Evolutionary conservation across 108 stramenopile species (phyloP).

Genomic region (Skeletonema costatum): DNA sequence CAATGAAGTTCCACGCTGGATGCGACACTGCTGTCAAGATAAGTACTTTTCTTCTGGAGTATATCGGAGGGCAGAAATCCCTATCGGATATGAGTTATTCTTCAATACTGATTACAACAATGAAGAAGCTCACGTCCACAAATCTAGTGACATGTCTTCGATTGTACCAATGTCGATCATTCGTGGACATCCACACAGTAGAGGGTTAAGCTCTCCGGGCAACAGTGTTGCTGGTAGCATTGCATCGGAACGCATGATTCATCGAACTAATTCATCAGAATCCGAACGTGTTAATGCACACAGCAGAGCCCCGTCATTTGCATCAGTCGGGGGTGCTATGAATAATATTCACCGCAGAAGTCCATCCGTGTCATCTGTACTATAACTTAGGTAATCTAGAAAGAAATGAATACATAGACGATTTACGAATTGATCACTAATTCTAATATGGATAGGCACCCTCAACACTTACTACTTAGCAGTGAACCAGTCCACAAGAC

Average conservation of each 20-base stretch:
- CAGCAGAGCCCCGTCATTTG: not conserved
- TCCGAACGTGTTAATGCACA: not conserved
- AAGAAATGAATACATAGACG: too few species aligned
- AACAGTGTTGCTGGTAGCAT: not conserved
- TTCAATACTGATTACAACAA: not conserved
- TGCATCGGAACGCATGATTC: not conserved
- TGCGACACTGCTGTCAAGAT: constrained; percentile 70
- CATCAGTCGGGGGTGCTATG: not conserved
- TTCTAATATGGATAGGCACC: too few species aligned
- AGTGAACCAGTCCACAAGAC: too few species aligned
- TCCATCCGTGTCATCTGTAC: not conserved
- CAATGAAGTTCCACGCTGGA: constrained; percentile 76
- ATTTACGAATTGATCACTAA: too few species aligned
- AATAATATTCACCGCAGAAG: not conserved
- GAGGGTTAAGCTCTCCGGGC: not conserved
- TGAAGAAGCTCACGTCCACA: not conserved
- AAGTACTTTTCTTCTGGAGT: constrained; percentile 73
- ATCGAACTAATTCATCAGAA: not conserved
- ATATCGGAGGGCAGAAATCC: constrained; percentile 75
- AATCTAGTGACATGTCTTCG: not conserved
- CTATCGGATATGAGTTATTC: not conserved
- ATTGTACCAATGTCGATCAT: not conserved
- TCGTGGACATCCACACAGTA: not conserved
- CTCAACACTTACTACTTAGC: too few species aligned
- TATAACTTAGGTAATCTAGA: not conserved